phyloP scores from a whole-genome alignment of 2,329 filamentous ascomycete species.

The Colletotrichum sp. region DNA sequence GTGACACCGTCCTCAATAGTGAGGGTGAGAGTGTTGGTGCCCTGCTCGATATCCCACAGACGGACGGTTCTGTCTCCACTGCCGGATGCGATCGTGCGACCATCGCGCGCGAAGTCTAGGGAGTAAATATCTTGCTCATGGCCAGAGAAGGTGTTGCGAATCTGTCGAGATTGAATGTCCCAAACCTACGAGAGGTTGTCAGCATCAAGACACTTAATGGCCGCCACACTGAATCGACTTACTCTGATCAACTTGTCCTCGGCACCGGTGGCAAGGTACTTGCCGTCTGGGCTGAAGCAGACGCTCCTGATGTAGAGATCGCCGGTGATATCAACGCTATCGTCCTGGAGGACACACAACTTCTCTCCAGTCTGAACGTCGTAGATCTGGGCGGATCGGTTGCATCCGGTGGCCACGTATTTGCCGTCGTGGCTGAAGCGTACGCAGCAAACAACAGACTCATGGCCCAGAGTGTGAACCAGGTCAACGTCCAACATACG shows the following conservation, averaged over 20 bases:
- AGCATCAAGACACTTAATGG: neutral
- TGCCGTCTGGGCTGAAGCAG: slow-evolving; percentile 97
- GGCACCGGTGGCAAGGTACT: slow-evolving; percentile 91
- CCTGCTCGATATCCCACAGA: slow-evolving; percentile 92
- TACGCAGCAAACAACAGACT: slow-evolving; percentile 98
- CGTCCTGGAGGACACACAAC: slow-evolving; percentile 89
- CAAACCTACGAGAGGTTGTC: slow-evolving; percentile 69
- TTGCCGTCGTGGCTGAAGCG: slow-evolving; percentile 96
- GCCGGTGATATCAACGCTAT: slow-evolving; percentile 83
- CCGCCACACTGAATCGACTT: slow-evolving; percentile 42
- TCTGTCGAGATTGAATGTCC: slow-evolving; percentile 85
- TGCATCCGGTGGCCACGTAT: slow-evolving; percentile 95
- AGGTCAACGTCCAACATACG: slow-evolving; percentile 92
- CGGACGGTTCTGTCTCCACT: slow-evolving; percentile 94
- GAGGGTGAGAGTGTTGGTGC: slow-evolving; percentile 81
- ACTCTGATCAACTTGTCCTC: slow-evolving; percentile 97
- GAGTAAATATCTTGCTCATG: slow-evolving; percentile 99
- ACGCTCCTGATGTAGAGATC: slow-evolving; percentile 98
- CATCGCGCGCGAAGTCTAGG: slow-evolving; percentile 92
- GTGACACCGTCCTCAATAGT: slow-evolving; percentile 97
- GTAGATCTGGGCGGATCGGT: slow-evolving; percentile 98
- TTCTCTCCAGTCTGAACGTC: slow-evolving; percentile 88
- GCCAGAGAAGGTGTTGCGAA: slow-evolving; percentile 92
- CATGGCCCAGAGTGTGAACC: slow-evolving; percentile 89
- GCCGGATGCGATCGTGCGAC: slow-evolving; percentile 92